Percentiles rank a stretch among this genome's conserved stretches.
Evolutionary conservation across 164 flowering plant species (phyloP).

Genomic region (Pachysandra terminalis): DNA sequence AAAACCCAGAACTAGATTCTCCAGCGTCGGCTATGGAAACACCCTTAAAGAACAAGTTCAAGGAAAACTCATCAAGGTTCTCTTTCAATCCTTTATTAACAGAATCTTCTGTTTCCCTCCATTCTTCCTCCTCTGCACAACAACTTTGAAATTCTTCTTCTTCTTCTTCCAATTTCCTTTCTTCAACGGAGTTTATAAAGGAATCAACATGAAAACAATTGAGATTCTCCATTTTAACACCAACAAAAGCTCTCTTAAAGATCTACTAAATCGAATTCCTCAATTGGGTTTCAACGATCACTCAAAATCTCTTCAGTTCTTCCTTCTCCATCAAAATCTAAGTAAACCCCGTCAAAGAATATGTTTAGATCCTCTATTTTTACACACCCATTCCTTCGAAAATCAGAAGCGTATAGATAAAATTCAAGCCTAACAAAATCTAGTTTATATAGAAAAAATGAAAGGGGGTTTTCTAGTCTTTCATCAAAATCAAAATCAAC

Average conservation of each 20-base stretch:
- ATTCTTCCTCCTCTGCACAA: conserved; percentile 51
- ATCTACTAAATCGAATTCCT: not conserved
- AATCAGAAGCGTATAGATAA: not conserved
- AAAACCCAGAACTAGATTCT: conserved; percentile 46
- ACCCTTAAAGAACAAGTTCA: conserved; percentile 78
- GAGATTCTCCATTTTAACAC: conserved; percentile 32
- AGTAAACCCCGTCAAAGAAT: not conserved
- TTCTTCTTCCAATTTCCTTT: conserved; percentile 44
- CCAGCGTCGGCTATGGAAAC: conserved; percentile 48
- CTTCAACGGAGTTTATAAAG: conserved; percentile 12
- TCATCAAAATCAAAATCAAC: conserved; percentile 13
- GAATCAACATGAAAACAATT: conserved; percentile 8
- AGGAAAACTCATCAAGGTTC: conserved; percentile 44
- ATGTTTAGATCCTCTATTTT: not conserved
- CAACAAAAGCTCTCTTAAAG: not conserved
- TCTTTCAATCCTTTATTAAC: conserved; percentile 29
- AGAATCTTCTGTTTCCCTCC: conserved; percentile 47
- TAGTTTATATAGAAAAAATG: not conserved
- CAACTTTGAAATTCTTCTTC: conserved; percentile 84
- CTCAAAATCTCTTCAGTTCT: not conserved
- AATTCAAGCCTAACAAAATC: not conserved
- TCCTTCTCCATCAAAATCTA: conserved; percentile 1
- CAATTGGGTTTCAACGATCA: not conserved
- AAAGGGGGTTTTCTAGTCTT: not conserved
- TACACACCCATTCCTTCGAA: not conserved